Evolutionary conservation across 2,329 filamentous ascomycete species (phyloP).

Genomic region (Aspergillus caelatus): DNA sequence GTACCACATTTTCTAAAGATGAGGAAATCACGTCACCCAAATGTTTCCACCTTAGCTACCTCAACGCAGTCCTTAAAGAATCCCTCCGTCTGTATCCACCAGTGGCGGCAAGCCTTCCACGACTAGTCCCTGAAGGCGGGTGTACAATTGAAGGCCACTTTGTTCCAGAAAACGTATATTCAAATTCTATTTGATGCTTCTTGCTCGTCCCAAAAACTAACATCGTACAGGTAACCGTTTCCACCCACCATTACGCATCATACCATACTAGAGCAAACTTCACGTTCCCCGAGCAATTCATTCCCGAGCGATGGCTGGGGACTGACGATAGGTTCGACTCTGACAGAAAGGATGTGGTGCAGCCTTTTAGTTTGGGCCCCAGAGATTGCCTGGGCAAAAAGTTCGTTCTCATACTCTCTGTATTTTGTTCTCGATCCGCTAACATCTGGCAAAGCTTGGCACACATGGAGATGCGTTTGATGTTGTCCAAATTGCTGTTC

Average conservation of each 20-base stretch:
- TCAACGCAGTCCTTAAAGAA: conserved; percentile 51
- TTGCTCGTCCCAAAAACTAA: not conserved
- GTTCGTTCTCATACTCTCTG: conserved; percentile 13
- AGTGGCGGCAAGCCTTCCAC: conserved; percentile 27
- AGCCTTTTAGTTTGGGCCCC: conserved; percentile 15
- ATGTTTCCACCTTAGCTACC: conserved; percentile 36
- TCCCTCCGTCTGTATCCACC: conserved; percentile 48
- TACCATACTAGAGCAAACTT: conserved; percentile 15
- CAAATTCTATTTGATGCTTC: not conserved
- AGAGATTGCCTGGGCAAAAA: conserved; percentile 16
- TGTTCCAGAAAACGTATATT: conserved; percentile 32
- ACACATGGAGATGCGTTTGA: conserved; percentile 29
- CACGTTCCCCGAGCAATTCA: conserved; percentile 16
- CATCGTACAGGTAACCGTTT: conserved; percentile 9
- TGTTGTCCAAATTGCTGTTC: conserved; percentile 29
- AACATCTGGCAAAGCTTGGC: conserved; percentile 18
- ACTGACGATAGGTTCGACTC: not conserved
- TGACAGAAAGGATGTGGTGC: conserved; percentile 27
- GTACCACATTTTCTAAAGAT: conserved; percentile 24
- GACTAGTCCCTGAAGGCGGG: conserved; percentile 33
- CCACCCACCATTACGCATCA: conserved; percentile 10
- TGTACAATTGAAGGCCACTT: conserved; percentile 35
- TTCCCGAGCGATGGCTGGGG: conserved; percentile 29
- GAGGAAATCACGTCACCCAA: conserved; percentile 35
- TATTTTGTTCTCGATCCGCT: not conserved